Evolutionary conservation across 192 early-diverging fungal species (phyloP), one percentile per base, ranked within the genome.

Genomic region (Coemansia sp.): DNA sequence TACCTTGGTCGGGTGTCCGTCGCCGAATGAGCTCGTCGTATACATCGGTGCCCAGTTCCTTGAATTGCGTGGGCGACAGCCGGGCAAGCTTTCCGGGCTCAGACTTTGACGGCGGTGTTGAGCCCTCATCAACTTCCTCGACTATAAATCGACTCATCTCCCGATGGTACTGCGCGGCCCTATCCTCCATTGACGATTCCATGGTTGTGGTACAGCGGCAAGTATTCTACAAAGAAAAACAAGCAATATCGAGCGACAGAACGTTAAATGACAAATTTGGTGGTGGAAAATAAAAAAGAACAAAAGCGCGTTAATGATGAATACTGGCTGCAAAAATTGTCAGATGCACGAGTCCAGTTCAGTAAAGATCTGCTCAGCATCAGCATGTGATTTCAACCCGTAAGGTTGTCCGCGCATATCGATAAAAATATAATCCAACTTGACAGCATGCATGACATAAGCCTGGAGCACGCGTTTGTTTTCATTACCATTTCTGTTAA

Each of bases 11-110:
- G 29, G 62, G 62, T 2, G 51, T 39, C 35, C 35, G 32, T 17
- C 96, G 61, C 53, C 96, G 77, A 41, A 84, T 87, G 71, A 96
- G 84, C 71, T 98, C 96, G 77, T 98, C 96, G 76, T 91, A 95
- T 8, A 98, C 95, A 78, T 98, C 94, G 2, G 91, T 94, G 27
- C 90, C 85, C n/a, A 98, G 85, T 72, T 97, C 96, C 66, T 92
- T 87, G 78, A 97, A 94, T 73, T 98, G 95, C 60, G 85, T 84
- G 49, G 87, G 85, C 38, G 88, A 84, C 22, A 96, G 80, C 47
- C 88, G 83, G 11, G 85, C 84, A 10, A 98, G 80, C 72, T 97
- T 97, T 6, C 77, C 77, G 8, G 69, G 70, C 65, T 80, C 77
- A 1, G 61, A 70, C 25, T 71, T 70, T 49, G 77, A 60, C 32